Evolutionary conservation across 2,329 filamentous ascomycete species (phyloP), one percentile per base, ranked within the genome.

Genomic region (Raffaelea deltoideospora): DNA sequence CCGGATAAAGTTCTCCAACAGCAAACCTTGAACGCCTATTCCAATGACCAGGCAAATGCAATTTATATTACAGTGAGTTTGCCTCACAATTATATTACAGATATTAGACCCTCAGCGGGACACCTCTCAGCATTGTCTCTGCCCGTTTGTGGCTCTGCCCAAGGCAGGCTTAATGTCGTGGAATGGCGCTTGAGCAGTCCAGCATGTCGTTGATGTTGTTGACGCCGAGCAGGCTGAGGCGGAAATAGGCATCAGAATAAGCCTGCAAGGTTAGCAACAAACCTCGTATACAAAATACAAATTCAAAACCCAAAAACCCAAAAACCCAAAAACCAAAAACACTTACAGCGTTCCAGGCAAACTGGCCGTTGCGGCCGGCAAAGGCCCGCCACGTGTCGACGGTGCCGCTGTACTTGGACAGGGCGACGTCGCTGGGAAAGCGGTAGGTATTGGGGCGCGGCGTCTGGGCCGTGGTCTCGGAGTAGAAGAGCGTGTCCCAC

Each of bases 191-290:
- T 13, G 21, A 24, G 57, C 69, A 73, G 43, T 72, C 68, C 14
- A 60, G 65, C 31, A 73, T 52, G 18, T 56, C 50, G 49, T 72
- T 72, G 50, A 73, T 65, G 46, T 71, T 70, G 46, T 66, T 59
- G 13, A 72, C 67, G 3, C 69, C 69, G 10, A 74, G 59, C 4
- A 73, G 52, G 22, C 62, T 67, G 27, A 74, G 54, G n/a, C 68
- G 64, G 28, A 69, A 56, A 43, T 72, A 73, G 17, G 65, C 67
- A 24, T 56, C 54, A 2, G 67, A 59, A 38, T 68, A 73, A 32
- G 64, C 65, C 43, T 52, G 29, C 5, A n/a, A 5, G 5, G 20
- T 31, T 36, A 31, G 31, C 8, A 29, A n/a, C n/a, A n/a, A n/a
- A n/a, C n/a, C n/a, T n/a, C n/a, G n/a, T n/a, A n/a, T n/a, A n/a